A percentile compares a stretch with the other conserved stretches of the same genome.
Evolutionary conservation across 768 basidiomycete genomes (phyloP).

Genomic region (Kwoniella dendrophila): DNA sequence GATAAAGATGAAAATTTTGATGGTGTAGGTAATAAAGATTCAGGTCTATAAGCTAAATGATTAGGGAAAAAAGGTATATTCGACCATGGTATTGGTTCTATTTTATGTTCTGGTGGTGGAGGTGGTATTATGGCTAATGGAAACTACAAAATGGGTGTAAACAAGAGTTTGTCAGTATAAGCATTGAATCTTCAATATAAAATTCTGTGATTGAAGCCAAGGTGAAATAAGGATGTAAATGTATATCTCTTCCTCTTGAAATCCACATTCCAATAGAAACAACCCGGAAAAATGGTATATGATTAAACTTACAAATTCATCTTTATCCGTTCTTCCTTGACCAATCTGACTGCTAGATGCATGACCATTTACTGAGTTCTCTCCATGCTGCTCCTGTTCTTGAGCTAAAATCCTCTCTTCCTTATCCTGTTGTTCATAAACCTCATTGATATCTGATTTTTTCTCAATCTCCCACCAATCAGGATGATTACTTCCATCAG

Average conservation of each 20-base stretch:
- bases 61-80: constrained; percentile 41
- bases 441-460: too few species aligned
- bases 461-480: constrained; percentile 48
- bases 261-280: too few species aligned
- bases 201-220: neutral
- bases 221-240: too few species aligned
- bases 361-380: neutral
- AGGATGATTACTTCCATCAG: constrained; percentile 32
- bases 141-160: too few species aligned
- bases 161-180: neutral
- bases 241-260: too few species aligned
- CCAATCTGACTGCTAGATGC: neutral
- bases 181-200: neutral
- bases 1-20: constrained; percentile 19
- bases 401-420: constrained; percentile 4
- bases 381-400: neutral
- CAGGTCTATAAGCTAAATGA: constrained; percentile 44
- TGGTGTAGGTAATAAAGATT: constrained; percentile 30
- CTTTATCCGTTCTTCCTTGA: neutral
- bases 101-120: neutral
- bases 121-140: constrained; percentile 45
- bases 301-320: constrained; percentile 5
- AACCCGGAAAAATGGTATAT: too few species aligned
- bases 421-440: too few species aligned
- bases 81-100: constrained; percentile 32